phyloP scores from a whole-genome alignment of 768 basidiomycete genomes.

The Tricholomella constricta region DNA sequence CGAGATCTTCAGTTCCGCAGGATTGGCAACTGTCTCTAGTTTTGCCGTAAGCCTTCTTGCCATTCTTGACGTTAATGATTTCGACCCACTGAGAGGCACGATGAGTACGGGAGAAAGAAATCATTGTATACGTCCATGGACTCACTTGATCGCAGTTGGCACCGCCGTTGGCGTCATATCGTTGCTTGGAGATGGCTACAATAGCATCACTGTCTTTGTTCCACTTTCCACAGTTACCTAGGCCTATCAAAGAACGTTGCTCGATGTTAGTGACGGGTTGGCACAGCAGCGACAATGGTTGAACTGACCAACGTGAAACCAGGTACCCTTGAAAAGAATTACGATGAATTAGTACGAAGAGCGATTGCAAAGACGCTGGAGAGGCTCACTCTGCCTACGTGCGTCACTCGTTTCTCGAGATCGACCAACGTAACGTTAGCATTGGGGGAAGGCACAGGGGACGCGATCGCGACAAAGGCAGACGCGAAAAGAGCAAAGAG shows the following conservation, averaged over 20 bases:
- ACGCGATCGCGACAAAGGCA: slow-evolving; percentile 43
- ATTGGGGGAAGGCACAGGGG: slow-evolving; percentile 43
- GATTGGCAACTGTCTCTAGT: slow-evolving; percentile 61
- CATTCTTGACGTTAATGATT: slow-evolving; percentile 61
- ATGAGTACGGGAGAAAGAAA: slow-evolving; percentile 10
- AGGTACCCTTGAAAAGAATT: slow-evolving; percentile 56
- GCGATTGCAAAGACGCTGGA: slow-evolving; percentile 1
- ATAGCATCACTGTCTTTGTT: slow-evolving; percentile 54
- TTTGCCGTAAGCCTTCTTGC: slow-evolving; percentile 48
- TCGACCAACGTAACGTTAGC: slow-evolving; percentile 25
- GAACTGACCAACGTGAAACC: slow-evolving; percentile 53
- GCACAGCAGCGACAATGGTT: slow-evolving; percentile 1
- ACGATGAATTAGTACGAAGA: slow-evolving; percentile 8
- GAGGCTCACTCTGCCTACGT: slow-evolving; percentile 55
- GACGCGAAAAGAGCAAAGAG: slow-evolving; percentile 44
- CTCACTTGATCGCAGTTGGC: slow-evolving; percentile 63
- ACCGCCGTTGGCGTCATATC: slow-evolving; percentile 53
- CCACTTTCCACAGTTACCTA: slow-evolving; percentile 64
- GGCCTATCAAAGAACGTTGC: slow-evolving; percentile 25
- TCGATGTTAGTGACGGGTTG: slow-evolving; percentile 8
- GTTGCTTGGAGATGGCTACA: slow-evolving; percentile 58
- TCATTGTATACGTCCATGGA: not conserved
- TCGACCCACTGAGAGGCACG: slow-evolving; percentile 50
- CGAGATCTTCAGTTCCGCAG: slow-evolving; percentile 56
- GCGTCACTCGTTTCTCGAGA: slow-evolving; percentile 55